A percentile compares a stretch with the other conserved stretches of the same genome.
Conservation (phyloP, 1,284 basidiomycete species). For the Xerocomus tenax region DNA sequence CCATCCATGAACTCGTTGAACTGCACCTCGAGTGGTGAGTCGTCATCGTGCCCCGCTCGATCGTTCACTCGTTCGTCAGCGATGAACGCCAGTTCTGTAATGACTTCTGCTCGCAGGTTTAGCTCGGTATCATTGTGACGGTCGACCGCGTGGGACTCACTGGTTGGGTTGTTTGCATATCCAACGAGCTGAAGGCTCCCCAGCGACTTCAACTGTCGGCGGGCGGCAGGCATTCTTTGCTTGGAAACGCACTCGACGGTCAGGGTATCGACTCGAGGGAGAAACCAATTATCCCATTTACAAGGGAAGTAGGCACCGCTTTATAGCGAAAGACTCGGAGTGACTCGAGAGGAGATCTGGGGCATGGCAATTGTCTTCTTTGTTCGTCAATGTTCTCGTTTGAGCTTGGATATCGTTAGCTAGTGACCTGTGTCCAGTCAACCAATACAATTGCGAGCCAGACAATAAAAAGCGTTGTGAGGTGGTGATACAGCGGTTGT, state of each 20-base stretch:
- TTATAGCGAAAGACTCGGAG: slow-evolving; percentile 12
- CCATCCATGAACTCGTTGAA: slow-evolving; percentile 25
- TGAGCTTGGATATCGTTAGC: not conserved
- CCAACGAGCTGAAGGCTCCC: slow-evolving; percentile 21
- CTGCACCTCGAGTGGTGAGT: slow-evolving; percentile 18
- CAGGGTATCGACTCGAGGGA: not conserved
- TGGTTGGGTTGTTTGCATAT: slow-evolving; percentile 25
- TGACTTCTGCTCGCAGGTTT: slow-evolving; percentile 18
- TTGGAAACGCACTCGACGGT: not conserved
- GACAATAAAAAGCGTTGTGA: not conserved
- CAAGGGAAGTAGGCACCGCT: not conserved
- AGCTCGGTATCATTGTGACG: not conserved
- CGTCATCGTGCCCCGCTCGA: not conserved
- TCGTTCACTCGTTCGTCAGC: slow-evolving; percentile 12
- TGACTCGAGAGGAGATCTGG: too few relatives aligned
- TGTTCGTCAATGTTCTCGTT: slow-evolving; percentile 4
- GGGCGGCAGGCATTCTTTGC: slow-evolving; percentile 21
- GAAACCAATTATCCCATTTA: not conserved
- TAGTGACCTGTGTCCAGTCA: slow-evolving; percentile 10
- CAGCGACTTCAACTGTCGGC: slow-evolving; percentile 16
- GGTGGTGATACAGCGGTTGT: slow-evolving; percentile 1
- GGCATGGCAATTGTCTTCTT: not conserved
- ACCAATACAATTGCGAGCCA: slow-evolving; percentile 6
- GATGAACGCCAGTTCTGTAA: slow-evolving; percentile 26
- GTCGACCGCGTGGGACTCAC: slow-evolving; percentile 13